Conservation (phyloP, 257 asterid genomes). For the Solanum bulbocastanum region DNA sequence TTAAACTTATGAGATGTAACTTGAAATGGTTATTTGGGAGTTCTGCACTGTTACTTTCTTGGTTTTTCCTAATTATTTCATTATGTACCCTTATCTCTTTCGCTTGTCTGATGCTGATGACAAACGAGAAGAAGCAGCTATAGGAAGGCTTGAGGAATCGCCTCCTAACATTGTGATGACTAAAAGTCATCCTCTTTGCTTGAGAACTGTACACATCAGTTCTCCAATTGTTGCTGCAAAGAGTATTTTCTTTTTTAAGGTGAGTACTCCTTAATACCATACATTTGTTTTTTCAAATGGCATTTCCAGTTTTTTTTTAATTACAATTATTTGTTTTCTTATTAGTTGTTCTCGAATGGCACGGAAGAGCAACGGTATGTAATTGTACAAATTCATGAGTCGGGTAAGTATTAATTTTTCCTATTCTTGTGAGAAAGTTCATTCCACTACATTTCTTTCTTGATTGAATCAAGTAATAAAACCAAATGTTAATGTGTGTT, state of each 20-base stretch:
- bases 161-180: slow-evolving; percentile 21
- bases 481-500: background rate
- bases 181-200: slow-evolving; percentile 6
- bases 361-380: slow-evolving; percentile 53
- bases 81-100: background rate
- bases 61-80: background rate
- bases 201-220: slow-evolving; percentile 61
- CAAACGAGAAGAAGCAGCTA: slow-evolving; percentile 52
- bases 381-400: slow-evolving; percentile 51
- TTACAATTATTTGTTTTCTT: background rate
- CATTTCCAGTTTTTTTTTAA: background rate
- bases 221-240: slow-evolving; percentile 88
- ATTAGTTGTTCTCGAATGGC: slow-evolving; percentile 72
- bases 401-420: slow-evolving; percentile 39
- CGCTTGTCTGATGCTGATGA: slow-evolving; percentile 29
- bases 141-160: slow-evolving; percentile 54
- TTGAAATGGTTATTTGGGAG: background rate
- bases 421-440: background rate
- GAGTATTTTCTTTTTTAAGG: slow-evolving; percentile 73
- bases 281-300: background rate
- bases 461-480: background rate
- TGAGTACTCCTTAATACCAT: background rate
- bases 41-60: background rate
- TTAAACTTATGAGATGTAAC: background rate
- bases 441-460: background rate